A percentile compares a stretch with the other conserved stretches of the same genome.
phyloP scores from a whole-genome alignment of 2,329 filamentous ascomycete genomes.

The Aspergillus flavus region DNA sequence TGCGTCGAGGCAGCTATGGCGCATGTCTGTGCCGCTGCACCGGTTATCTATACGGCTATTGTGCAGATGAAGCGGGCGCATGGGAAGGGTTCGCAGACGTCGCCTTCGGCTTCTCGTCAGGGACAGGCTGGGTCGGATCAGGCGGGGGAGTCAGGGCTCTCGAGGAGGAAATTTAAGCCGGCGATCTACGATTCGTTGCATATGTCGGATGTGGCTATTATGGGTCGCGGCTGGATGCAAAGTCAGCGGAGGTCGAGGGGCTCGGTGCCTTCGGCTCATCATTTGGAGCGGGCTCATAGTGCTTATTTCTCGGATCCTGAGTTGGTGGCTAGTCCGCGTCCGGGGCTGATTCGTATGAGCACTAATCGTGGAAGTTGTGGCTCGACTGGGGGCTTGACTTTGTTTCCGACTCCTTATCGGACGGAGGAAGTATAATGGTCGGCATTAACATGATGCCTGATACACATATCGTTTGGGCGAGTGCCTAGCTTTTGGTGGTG shows the following conservation, averaged over 20 bases:
- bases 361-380: background rate
- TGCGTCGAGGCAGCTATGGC: constrained; percentile 4
- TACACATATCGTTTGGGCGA: background rate
- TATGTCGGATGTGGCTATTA: constrained; percentile 3
- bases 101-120: background rate
- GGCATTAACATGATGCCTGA: too few species aligned
- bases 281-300: background rate
- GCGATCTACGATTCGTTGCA: background rate
- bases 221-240: background rate
- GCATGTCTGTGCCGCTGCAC: constrained; percentile 1
- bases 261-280: background rate
- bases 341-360: background rate
- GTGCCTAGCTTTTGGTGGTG: background rate
- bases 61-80: background rate
- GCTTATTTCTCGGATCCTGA: background rate
- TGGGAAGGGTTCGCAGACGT: background rate
- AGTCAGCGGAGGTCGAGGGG: background rate
- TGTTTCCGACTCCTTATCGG: background rate
- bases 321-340: background rate
- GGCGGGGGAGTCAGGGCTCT: background rate
- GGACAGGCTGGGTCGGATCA: background rate
- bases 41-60: background rate
- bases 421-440: background rate
- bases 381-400: background rate
- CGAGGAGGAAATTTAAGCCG: background rate